Base-by-base conservation (phyloP, 805 yeast species). In the Wickerhamomyces silvicola region DNA sequence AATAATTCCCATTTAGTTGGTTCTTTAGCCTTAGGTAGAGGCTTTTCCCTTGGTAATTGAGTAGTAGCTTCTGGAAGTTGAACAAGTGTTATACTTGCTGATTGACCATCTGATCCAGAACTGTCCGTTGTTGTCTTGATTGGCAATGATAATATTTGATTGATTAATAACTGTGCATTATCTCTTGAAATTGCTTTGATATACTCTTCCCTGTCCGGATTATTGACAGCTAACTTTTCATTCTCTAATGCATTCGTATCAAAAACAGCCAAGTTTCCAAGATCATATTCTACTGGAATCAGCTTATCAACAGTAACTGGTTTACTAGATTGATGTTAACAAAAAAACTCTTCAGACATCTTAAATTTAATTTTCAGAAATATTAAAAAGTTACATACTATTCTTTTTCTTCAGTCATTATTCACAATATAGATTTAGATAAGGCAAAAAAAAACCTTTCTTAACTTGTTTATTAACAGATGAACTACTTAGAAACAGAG, bases 1-100 rank as follows among this genome's bases (percentile, higher is more conserved):
- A 92, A 92, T 54, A 73, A 72, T 64, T 92, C 96, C 99, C 99
- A 92, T 64, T 80, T 87, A 44, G 98, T 88, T 48, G 78, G 83
- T 34, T 90, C 81, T 66, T 85, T 92, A 33, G 84, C 78, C 62
- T 87, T 88, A 37, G 98, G 98, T 49, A 92, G 62, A 29, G 96
- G 79, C 64, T 92, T 92, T 59, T 92, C 99, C 69, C 99, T 49
- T 34, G 99, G 98, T 42, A 88, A 67, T 37, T 63, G 72, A 13
- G 94, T 80, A 11, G 71, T 59, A 16, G 96, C 94, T 34, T 75
- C 86, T 21, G 99, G 97, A 39, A 92, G 69, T 50, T 72, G 77
- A 33, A 92, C 75, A 41, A 90, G 72, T 8, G 96, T 79, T 75
- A 87, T 77, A 32, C 82, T 74, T 10, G 94, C 73, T 38, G 61